A percentile compares a stretch with the other conserved stretches of the same genome.
Evolutionary conservation across 768 basidiomycete species (phyloP).

Genomic region (Lentinula boryana): DNA sequence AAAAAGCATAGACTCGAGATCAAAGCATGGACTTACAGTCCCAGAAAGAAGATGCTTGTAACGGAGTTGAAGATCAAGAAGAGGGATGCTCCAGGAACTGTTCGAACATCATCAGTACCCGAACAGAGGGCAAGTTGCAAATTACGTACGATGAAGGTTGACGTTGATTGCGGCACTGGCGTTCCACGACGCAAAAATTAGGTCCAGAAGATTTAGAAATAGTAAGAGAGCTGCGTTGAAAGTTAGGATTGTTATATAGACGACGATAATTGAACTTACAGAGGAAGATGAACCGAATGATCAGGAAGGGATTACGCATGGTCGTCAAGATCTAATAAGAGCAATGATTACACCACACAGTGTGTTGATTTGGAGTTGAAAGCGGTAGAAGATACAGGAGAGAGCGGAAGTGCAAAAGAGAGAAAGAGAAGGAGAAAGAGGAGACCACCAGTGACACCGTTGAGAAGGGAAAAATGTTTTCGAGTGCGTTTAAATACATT

Average conservation of each 20-base stretch:
- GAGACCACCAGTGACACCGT: constrained; percentile 3
- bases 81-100: constrained; percentile 42
- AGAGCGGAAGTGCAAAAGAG: neutral
- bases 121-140: neutral
- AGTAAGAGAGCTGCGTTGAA: constrained; percentile 34
- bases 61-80: constrained; percentile 45
- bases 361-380: neutral
- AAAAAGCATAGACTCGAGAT: neutral
- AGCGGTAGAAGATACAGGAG: neutral
- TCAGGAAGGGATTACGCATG: constrained; percentile 49
- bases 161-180: constrained; percentile 29
- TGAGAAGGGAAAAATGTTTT: neutral
- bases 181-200: constrained; percentile 59
- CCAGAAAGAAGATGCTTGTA: constrained; percentile 26
- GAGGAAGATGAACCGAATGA: constrained; percentile 51
- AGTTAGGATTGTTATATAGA: neutral
- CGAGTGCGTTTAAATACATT: neutral
- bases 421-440: neutral
- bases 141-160: constrained; percentile 29
- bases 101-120: neutral
- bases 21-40: constrained; percentile 21
- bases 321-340: neutral
- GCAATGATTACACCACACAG: neutral
- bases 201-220: constrained; percentile 43
- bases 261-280: constrained; percentile 31